These are phyloP conservation scores for Suhomyces terraborum DNA, from an alignment of 1,139 yeast species.

Conservation along the genomic window DNA sequence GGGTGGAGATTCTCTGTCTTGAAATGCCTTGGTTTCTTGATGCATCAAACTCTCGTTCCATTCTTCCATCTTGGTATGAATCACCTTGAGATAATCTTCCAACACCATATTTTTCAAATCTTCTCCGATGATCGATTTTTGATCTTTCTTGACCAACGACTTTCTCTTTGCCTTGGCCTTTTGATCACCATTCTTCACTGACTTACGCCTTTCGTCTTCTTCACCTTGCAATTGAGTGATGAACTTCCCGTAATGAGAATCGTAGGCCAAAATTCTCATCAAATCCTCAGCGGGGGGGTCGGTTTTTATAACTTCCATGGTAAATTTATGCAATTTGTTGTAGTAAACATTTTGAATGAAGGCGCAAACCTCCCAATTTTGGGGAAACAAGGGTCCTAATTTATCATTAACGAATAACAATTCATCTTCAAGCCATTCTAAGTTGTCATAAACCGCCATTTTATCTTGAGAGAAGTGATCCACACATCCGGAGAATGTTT, in stretches of 20 bases:
- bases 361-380: constrained; percentile 69
- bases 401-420: constrained; percentile 63
- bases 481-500: constrained; percentile 66
- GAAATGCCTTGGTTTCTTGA: constrained; percentile 65
- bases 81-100: constrained; percentile 72
- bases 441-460: constrained; percentile 64
- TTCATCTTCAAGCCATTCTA: constrained; percentile 87
- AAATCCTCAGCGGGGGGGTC: constrained; percentile 77
- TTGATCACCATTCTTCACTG: constrained; percentile 3
- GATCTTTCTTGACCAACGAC: constrained; percentile 43
- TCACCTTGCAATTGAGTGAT: constrained; percentile 27
- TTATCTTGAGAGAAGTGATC: constrained; percentile 56
- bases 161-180: constrained; percentile 29
- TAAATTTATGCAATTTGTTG: constrained; percentile 59
- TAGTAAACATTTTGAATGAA: constrained; percentile 71
- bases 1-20: constrained; percentile 68
- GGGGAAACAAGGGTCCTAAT: constrained; percentile 62
- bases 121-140: constrained; percentile 64
- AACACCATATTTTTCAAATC: constrained; percentile 61
- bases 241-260: constrained; percentile 59
- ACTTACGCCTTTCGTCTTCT: constrained; percentile 11
- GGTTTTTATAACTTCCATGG: constrained; percentile 61
- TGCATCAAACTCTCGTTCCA: constrained; percentile 72
- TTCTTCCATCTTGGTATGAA: constrained; percentile 72
- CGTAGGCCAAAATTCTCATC: constrained; percentile 69